Evolutionary conservation across 495 filamentous ascomycete genomes (phyloP), one percentile per base, ranked within the genome.

Genomic region (Aspergillus nidulans): DNA sequence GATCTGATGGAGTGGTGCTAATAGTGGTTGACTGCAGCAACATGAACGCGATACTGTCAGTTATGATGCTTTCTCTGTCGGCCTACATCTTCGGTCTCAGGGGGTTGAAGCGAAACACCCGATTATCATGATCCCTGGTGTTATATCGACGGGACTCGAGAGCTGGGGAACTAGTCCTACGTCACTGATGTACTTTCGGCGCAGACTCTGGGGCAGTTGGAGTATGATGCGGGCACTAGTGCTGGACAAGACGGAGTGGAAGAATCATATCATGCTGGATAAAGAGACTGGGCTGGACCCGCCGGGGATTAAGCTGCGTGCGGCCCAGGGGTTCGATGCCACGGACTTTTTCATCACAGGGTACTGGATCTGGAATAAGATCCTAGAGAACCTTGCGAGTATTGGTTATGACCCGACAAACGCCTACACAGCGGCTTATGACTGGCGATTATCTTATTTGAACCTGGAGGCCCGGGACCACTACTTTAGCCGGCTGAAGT

Each of bases 311-410:
- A 97, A 97, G 71, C 74, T 98, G 12, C 84, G 95, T 40, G 91
- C 94, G 20, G 92, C 95, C 0, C 95, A 97, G 69, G 94, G 94
- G 4, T 98, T 98, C 65, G 94, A 98, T 69, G 95, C 94, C 7
- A 91, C 94, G n/a, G 94, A 98, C 74, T 97, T 97, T 66, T 81
- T 80, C 63, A 80, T 79, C 58, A 81, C 81, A 25, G 86, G 86
- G 8, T 98, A 98, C 69, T 98, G 94, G 94, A 97, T 98, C 56
- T 98, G 95, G 94, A 95, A 87, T 63, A 98, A 98, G 72, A 96
- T 98, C 49, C 71, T 98, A 23, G 92, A 98, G 65, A 97, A 98
- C 63, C 75, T 98, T 46, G 94, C 94, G 1, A 91, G 88, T 1
- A 87, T 98, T 55, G 95, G 94, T 18, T 97, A 97, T 70, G 95